These are phyloP conservation scores for Helotiales sp. DNA, from an alignment of 2,329 filamentous ascomycete species.

Conservation along the genomic window DNA sequence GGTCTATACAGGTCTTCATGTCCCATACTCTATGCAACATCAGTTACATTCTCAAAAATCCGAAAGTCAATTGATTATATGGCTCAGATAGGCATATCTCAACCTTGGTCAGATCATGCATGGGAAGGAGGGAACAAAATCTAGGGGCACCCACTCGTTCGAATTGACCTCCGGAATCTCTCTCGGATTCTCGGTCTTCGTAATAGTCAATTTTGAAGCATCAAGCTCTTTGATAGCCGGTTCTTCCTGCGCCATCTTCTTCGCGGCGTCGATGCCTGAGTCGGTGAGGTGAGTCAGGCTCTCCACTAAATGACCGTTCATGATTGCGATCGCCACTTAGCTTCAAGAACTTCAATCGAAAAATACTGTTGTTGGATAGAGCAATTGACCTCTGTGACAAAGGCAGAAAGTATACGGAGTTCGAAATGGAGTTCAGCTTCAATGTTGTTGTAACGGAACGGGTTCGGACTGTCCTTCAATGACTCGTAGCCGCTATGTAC, in stretches of 20 bases:
- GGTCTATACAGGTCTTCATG: slow-evolving; percentile 19
- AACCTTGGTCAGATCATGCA: background rate
- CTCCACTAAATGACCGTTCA: slow-evolving; percentile 32
- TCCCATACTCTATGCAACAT: slow-evolving; percentile 11
- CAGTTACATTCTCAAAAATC: background rate
- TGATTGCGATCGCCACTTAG: slow-evolving; percentile 8
- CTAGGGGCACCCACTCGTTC: slow-evolving; percentile 11
- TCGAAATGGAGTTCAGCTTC: background rate
- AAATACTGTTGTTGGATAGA: too few species aligned
- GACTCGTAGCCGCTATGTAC: background rate
- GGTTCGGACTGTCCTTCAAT: background rate
- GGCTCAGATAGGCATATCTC: background rate
- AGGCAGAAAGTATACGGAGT: background rate
- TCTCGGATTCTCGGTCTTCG: slow-evolving; percentile 53
- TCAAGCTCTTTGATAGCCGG: slow-evolving; percentile 51
- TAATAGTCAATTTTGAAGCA: slow-evolving; percentile 63
- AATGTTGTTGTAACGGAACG: background rate
- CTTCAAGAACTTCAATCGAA: too few species aligned
- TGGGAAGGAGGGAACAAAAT: slow-evolving; percentile 52
- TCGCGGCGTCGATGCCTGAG: slow-evolving; percentile 24
- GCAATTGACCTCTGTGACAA: background rate
- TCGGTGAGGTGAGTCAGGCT: slow-evolving; percentile 31
- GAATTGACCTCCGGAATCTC: slow-evolving; percentile 49
- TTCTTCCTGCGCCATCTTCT: slow-evolving; percentile 11
- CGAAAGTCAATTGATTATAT: background rate